These are phyloP conservation scores for Penicillium bialowiezense DNA, from an alignment of 495 filamentous ascomycete species.

Conservation along the genomic window DNA sequence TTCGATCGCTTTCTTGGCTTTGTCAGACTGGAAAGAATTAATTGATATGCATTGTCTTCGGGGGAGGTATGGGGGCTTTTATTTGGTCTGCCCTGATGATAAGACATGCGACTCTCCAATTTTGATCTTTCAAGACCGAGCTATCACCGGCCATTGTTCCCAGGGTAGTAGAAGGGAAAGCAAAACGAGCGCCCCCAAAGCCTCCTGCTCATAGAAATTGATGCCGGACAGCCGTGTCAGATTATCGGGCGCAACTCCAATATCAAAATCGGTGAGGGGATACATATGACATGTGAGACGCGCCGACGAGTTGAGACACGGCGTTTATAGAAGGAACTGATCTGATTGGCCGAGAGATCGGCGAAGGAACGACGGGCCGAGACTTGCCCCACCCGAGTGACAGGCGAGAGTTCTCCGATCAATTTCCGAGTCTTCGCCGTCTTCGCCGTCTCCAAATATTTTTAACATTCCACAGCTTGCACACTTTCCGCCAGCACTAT, in stretches of 20 bases:
- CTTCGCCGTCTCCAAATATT: background rate
- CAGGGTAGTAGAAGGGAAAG: background rate
- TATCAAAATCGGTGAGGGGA: background rate
- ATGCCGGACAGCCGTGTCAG: background rate
- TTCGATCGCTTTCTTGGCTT: background rate
- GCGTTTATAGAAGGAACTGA: background rate
- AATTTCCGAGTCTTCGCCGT: background rate
- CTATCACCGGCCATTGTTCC: background rate
- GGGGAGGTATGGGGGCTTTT: too few relatives aligned
- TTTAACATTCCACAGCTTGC: background rate
- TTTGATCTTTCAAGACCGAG: background rate
- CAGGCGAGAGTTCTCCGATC: background rate
- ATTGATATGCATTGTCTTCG: too few relatives aligned
- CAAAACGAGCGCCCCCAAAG: background rate
- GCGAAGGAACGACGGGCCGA: background rate
- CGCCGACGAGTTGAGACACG: background rate
- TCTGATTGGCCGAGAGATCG: background rate
- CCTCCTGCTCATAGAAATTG: background rate
- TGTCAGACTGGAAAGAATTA: background rate
- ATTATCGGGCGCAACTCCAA: background rate
- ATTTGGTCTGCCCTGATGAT: background rate
- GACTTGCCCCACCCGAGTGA: background rate
- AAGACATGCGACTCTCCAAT: background rate
- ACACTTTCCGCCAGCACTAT: background rate
- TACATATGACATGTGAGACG: background rate